Evolutionary conservation across 2,329 filamentous ascomycete genomes (phyloP).

Genomic region (Coleophoma eucalyptorum): DNA sequence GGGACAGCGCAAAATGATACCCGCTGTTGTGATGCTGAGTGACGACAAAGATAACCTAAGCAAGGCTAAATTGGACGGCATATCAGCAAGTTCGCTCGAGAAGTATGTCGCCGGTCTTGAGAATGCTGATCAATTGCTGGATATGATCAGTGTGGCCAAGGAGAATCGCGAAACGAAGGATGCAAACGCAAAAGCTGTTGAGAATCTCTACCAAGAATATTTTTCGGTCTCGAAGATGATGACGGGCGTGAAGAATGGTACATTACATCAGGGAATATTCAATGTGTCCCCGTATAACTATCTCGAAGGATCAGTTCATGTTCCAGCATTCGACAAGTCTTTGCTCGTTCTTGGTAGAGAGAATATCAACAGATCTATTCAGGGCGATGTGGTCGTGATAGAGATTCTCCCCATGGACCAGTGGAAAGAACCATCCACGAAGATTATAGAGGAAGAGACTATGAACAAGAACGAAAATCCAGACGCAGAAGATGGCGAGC

Average conservation of each 20-base stretch:
- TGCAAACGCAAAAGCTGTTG: constrained; percentile 58
- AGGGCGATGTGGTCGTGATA: constrained; percentile 89
- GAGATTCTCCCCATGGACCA: constrained; percentile 91
- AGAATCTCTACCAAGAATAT: constrained; percentile 84
- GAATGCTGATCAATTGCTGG: constrained; percentile 79
- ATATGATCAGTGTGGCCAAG: constrained; percentile 85
- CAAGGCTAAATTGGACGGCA: constrained; percentile 72
- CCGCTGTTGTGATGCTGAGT: constrained; percentile 86
- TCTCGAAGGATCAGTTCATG: constrained; percentile 86
- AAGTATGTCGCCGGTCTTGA: constrained; percentile 84
- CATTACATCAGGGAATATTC: constrained; percentile 91
- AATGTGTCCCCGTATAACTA: constrained; percentile 98
- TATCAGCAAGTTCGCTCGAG: constrained; percentile 64
- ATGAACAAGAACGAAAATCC: constrained; percentile 92
- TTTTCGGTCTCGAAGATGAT: constrained; percentile 87
- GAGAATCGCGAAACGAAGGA: constrained; percentile 62
- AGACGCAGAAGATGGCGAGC: constrained; percentile 71
- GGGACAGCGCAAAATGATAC: constrained; percentile 50
- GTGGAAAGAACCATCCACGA: constrained; percentile 94
- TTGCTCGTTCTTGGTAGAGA: constrained; percentile 87
- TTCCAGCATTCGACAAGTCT: constrained; percentile 84
- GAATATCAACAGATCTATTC: constrained; percentile 91
- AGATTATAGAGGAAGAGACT: constrained; percentile 91
- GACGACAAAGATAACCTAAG: constrained; percentile 85
- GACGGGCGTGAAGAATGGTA: constrained; percentile 85